Evolutionary conservation across 116 monocot species (phyloP).

Genomic region (Zostera marina): DNA sequence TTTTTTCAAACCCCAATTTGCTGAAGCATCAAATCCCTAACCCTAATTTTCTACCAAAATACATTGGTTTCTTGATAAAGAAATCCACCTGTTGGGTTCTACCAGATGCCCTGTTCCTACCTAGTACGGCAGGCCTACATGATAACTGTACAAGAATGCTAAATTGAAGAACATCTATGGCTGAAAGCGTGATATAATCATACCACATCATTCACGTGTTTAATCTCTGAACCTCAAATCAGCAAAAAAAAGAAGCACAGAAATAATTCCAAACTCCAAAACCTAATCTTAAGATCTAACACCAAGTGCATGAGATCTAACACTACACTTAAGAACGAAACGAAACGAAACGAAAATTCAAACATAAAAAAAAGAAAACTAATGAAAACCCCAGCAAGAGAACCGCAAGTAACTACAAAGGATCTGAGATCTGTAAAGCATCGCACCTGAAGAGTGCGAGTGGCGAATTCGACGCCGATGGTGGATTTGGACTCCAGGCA

Average conservation of each 20-base stretch:
- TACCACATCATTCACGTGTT: no score
- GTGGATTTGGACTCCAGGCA: constrained; percentile 79
- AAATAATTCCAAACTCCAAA: background rate
- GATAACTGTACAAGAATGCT: no score
- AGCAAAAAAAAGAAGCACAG: background rate
- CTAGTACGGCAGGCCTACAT: no score
- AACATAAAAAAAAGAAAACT: background rate
- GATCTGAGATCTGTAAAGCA: background rate
- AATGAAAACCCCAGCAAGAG: background rate
- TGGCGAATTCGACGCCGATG: constrained; percentile 74
- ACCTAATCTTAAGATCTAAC: background rate
- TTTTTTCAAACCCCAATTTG: no score
- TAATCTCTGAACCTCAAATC: background rate
- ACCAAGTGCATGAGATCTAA: constrained; percentile 1
- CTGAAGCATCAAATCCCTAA: no score
- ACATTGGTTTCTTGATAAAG: no score
- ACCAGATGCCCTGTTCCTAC: no score
- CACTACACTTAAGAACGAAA: background rate
- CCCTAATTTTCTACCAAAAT: no score
- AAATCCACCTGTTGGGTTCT: no score
- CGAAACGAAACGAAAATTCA: background rate
- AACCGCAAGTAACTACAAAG: background rate
- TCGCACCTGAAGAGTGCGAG: constrained; percentile 32
- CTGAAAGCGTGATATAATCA: no score
- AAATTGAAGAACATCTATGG: no score